phyloP scores from a whole-genome alignment of 257 asterid species.

The Solanum okadae region DNA sequence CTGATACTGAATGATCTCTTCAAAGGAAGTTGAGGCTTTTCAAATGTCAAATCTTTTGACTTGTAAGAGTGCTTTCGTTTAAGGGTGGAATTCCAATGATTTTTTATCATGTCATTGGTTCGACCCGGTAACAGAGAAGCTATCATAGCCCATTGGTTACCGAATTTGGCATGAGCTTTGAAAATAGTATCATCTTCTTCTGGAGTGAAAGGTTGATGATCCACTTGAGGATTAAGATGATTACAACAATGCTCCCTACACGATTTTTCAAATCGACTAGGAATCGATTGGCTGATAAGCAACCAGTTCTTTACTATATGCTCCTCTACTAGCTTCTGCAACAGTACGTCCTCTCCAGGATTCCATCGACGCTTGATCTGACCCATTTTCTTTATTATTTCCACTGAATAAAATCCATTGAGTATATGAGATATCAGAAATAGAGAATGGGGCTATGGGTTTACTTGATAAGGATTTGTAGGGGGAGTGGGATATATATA shows the following conservation, averaged over 20 bases:
- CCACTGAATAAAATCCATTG: neutral
- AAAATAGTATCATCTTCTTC: neutral
- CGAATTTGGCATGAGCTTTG: neutral
- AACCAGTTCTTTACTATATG: neutral
- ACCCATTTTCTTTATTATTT: neutral
- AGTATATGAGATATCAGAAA: neutral
- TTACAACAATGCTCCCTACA: neutral
- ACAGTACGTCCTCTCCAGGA: neutral
- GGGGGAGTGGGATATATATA: neutral
- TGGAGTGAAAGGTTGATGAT: neutral
- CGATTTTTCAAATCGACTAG: neutral
- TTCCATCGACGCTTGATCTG: neutral
- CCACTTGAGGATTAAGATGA: neutral
- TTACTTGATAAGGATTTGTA: neutral
- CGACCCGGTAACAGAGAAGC: neutral
- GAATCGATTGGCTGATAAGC: neutral
- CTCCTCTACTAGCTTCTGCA: neutral
- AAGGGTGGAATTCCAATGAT: neutral
- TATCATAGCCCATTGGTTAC: slow-evolving; percentile 3
- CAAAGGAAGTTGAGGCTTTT: neutral
- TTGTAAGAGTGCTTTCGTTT: neutral
- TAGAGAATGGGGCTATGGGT: neutral
- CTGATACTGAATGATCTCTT: neutral
- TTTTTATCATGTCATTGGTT: neutral
- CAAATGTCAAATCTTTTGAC: neutral